Percentiles rank a stretch among this genome's conserved stretches.
phyloP scores from a whole-genome alignment of 805 yeast species.

The Monosporozyma servazzii region DNA sequence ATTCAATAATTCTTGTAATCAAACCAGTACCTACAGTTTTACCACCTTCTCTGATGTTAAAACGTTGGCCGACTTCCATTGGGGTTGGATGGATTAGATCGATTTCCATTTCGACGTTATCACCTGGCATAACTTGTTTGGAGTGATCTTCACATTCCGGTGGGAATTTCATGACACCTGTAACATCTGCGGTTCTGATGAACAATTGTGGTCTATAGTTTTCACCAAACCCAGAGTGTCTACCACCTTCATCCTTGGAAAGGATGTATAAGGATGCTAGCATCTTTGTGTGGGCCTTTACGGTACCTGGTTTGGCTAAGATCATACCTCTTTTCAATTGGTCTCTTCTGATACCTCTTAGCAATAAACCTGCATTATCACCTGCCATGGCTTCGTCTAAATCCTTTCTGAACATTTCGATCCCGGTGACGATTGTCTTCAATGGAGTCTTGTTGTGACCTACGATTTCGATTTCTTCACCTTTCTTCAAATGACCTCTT shows the following conservation, averaged over 20 bases:
- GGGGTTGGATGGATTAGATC: conserved; percentile 87
- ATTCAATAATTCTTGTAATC: conserved; percentile 80
- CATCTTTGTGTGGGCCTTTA: conserved; percentile 87
- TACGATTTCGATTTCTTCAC: conserved; percentile 96
- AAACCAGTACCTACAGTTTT: conserved; percentile 98
- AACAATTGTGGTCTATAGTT: conserved; percentile 98
- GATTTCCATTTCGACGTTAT: conserved; percentile 93
- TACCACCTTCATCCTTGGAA: conserved; percentile 98
- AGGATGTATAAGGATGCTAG: conserved; percentile 87
- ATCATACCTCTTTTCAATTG: conserved; percentile 97
- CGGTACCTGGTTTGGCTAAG: conserved; percentile 82
- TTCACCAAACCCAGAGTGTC: conserved; percentile 94
- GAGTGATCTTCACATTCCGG: conserved; percentile 72
- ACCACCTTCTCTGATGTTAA: conserved; percentile 99
- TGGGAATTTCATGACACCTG: conserved; percentile 86
- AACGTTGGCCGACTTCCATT: conserved; percentile 92
- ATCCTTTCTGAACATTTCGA: conserved; percentile 99
- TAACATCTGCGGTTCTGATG: conserved; percentile 92
- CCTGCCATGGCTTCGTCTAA: conserved; percentile 97
- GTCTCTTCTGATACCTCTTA: conserved; percentile 98
- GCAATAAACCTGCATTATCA: conserved; percentile 95
- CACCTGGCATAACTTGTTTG: conserved; percentile 94
- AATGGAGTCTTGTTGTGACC: conserved; percentile 80
- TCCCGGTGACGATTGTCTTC: conserved; percentile 94
- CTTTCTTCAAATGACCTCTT: conserved; percentile 95